Evolutionary conservation across 2,329 filamentous ascomycete genomes (phyloP), one percentile per base, ranked within the genome.

Genomic region (Microdochium nivale): DNA sequence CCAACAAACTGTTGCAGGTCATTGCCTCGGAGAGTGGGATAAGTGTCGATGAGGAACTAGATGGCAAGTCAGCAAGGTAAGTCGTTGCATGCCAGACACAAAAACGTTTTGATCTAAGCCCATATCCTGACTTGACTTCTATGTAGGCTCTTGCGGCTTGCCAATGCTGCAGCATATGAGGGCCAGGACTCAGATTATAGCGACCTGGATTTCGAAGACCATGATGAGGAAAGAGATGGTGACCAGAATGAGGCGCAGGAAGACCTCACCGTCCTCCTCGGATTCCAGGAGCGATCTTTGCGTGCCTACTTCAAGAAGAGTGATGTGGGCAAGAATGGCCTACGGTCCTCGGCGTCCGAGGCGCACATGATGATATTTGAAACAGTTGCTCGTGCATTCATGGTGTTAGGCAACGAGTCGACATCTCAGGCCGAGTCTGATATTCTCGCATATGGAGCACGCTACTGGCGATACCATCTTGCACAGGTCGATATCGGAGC

Each of bases 251-350:
- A 24, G 33, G 33, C 23, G 27, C 35, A 40, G 30, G 52, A 54
- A n/a, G 52, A 50, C 25, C 19, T 48, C 23, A 37, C 49, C 11
- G 49, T 48, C 23, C 35, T 50, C 7, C 50, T 55, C 9, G 50
- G 52, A 14, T 55, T 55, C 48, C 52, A 55, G 25, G 53, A 55
- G 27, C 49, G 51, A n/a, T 53, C 51, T 10, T 19, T 55, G 16
- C 46, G 51, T 10, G 44, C 19, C 7, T 55, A 51, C 40, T 55
- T 55, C 51, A 35, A 47, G 3, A 25, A 48, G n/a, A 44, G 33
- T 9, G 27, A 32, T 23, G 19, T 24, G 5, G 30, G 47, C n/a
- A 24, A 51, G 11, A 25, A 40, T 7, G 47, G 52, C 11, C 32
- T 53, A 14, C 43, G 43, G 16, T 35, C 25, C 27, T 16, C 33